These are phyloP conservation scores for Apostasia shenzhenica DNA, from an alignment of 106 monocot genomes.

Conservation along the genomic window DNA sequence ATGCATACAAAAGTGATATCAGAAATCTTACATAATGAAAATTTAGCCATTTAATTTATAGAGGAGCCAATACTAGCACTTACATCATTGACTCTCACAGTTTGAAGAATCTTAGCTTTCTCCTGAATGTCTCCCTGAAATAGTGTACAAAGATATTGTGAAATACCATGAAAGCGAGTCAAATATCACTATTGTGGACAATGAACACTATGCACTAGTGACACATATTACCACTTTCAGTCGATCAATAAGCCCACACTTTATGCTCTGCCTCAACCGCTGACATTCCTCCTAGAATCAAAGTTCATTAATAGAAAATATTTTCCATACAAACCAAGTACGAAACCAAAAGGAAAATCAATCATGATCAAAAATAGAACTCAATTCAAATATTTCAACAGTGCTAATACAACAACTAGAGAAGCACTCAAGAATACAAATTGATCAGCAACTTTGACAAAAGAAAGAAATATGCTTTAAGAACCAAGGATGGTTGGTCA, in stretches of 20 bases:
- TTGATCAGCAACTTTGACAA: no score
- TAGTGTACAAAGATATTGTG: constrained; percentile 7
- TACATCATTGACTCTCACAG: constrained; percentile 85
- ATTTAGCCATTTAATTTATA: background rate
- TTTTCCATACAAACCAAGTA: no score
- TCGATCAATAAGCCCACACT: constrained; percentile 63
- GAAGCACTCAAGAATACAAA: no score
- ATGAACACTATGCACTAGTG: background rate
- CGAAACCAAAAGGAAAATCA: no score
- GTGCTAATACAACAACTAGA: no score
- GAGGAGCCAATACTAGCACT: constrained; percentile 15
- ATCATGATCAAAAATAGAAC: background rate
- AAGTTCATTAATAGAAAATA: background rate
- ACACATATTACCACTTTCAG: constrained; percentile 71
- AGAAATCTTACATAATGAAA: background rate
- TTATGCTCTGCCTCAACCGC: constrained; percentile 87
- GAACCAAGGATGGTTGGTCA: no score
- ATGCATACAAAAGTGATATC: background rate
- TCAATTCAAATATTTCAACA: background rate
- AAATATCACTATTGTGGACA: background rate
- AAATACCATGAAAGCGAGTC: background rate
- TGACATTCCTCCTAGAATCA: constrained; percentile 83
- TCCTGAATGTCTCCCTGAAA: constrained; percentile 65
- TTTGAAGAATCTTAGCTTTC: constrained; percentile 69
- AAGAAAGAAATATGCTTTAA: no score